Base-by-base conservation (phyloP, 2,329 filamentous ascomycete species). In the Fonsecaea multimorphosa region DNA sequence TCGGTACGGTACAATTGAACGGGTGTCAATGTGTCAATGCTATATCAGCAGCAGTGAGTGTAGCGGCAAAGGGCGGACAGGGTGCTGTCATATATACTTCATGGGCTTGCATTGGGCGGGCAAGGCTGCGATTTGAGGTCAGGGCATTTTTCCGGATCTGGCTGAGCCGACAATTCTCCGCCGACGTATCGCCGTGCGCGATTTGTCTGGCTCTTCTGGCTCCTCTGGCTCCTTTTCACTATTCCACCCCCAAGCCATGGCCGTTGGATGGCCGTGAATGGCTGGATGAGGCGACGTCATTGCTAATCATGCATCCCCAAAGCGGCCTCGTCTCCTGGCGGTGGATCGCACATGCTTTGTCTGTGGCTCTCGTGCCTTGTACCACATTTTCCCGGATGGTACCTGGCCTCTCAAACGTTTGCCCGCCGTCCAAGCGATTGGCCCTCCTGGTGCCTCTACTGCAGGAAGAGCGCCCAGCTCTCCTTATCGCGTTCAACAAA, bases 131-230 rank as follows among this genome's bases (percentile, higher is more conserved):
- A 27, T n/a, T 12, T 22, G 24, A 55, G 19, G 46, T 27, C 44
- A 40, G 31, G 44, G 44, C 31, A 8, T 32, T 31, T 31, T 14
- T 53, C 44, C 44, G 44, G 19, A 49, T 49, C 44, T 49, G 44
- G 27, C 29, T 38, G 7, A 31, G 46, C 58, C 58, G 58, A 61
- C 32, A 34, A 55, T 52, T 54, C 40, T 54, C 58, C 58, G 58
- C 58, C 58, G 58, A 61, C 58, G 27, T 36, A 61, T 54, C 51
- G 58, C 58, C 58, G 58, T 55, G 58, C 58, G 58, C 44, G 58
- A 60, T 51, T 60, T 60, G 58, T 60, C 22, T 38, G 29, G 58
- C 31, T 3, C n/a, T n/a, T n/a, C n/a, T n/a, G n/a, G n/a, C n/a
- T n/a, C n/a, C n/a, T n/a, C n/a, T n/a, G n/a, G n/a, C n/a, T n/a